A percentile compares a stretch with the other conserved stretches of the same genome.
phyloP scores from a whole-genome alignment of 371 early-diverging fungal species.

The Mucor racemosus region DNA sequence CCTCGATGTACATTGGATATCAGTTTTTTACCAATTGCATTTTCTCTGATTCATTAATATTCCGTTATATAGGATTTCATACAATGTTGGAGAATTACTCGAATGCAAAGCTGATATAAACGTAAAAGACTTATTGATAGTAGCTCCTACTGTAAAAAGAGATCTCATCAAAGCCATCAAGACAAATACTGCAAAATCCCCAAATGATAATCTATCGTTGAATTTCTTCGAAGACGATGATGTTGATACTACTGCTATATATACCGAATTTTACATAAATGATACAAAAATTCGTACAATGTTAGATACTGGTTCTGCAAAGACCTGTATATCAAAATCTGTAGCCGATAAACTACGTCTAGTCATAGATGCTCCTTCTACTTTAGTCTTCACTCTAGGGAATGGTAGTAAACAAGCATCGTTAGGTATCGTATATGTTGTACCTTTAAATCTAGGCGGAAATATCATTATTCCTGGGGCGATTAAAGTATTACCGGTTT shows the following conservation, averaged over 20 bases:
- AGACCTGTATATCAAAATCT: neutral
- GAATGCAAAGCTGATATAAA: conserved; percentile 5
- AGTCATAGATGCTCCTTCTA: conserved; percentile 9
- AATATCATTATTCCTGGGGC: neutral
- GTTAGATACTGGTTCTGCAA: conserved; percentile 9
- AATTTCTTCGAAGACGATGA: conserved; percentile 8
- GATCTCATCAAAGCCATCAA: neutral
- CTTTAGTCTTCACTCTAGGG: neutral
- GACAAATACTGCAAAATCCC: neutral
- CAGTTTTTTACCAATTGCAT: too few species aligned
- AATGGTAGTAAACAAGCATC: conserved; percentile 6
- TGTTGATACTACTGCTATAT: conserved; percentile 6
- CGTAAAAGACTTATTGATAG: neutral
- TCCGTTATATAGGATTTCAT: neutral
- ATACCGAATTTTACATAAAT: neutral
- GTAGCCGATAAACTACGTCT: neutral
- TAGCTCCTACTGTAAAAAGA: neutral
- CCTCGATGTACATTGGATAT: too few species aligned
- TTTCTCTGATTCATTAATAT: too few species aligned
- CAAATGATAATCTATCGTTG: neutral
- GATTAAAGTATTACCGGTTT: neutral
- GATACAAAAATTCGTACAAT: neutral
- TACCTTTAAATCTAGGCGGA: neutral
- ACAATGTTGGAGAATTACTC: neutral
- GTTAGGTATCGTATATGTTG: conserved; percentile 6